phyloP scores from a whole-genome alignment of 2,329 filamentous ascomycete species.

The Fusarium nygamai region DNA sequence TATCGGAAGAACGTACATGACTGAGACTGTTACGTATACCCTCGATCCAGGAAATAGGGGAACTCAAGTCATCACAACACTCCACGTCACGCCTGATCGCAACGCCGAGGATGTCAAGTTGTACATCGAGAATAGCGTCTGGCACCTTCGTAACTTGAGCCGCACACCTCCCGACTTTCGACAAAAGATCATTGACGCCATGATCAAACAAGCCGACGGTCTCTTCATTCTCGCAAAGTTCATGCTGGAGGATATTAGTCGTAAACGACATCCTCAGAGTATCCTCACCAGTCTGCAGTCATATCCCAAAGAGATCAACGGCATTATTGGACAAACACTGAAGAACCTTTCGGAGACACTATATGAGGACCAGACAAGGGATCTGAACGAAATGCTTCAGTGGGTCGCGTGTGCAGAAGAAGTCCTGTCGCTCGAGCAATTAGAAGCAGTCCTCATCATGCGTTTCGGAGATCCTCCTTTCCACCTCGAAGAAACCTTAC shows the following conservation, averaged over 20 bases:
- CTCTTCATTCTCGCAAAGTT: constrained; percentile 61
- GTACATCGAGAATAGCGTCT: constrained; percentile 55
- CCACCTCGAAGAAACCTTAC: constrained; percentile 54
- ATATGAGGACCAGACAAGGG: constrained; percentile 51
- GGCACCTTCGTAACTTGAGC: constrained; percentile 51
- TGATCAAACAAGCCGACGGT: constrained; percentile 56
- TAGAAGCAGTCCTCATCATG: constrained; percentile 56
- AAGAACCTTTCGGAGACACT: constrained; percentile 53
- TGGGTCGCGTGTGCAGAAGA: constrained; percentile 59
- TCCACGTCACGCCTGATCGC: constrained; percentile 56
- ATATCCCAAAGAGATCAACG: constrained; percentile 57
- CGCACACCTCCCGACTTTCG: constrained; percentile 47
- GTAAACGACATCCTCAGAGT: constrained; percentile 56
- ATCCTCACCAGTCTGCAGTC: constrained; percentile 56
- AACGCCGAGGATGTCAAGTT: constrained; percentile 54
- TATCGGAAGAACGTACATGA: constrained; percentile 55
- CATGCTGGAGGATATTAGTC: constrained; percentile 60
- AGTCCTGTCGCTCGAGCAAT: constrained; percentile 54
- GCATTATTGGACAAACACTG: constrained; percentile 54
- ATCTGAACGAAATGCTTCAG: constrained; percentile 58
- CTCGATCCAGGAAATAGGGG: constrained; percentile 48
- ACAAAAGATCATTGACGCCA: constrained; percentile 51
- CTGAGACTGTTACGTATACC: constrained; percentile 48
- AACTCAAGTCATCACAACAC: constrained; percentile 48
- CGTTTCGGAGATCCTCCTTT: constrained; percentile 53